Evolutionary conservation across 805 yeast species (phyloP).

Genomic region (Candida tallmaniae): DNA sequence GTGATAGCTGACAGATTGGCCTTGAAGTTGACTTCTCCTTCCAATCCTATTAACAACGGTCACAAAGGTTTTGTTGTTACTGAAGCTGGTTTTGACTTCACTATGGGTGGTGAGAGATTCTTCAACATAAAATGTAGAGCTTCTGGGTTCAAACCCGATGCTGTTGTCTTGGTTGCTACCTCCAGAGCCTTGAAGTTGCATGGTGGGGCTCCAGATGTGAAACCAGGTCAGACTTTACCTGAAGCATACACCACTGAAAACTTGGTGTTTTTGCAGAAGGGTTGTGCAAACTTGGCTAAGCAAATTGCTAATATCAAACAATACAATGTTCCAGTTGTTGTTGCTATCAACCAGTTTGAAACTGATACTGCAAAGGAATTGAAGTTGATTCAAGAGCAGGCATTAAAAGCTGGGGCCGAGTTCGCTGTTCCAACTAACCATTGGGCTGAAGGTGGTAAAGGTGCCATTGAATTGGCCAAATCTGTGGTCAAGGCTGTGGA

Average conservation of each 20-base stretch:
- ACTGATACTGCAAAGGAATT: constrained; percentile 69
- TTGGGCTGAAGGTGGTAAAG: constrained; percentile 84
- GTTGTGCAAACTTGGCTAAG: constrained; percentile 72
- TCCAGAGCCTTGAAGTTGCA: constrained; percentile 80
- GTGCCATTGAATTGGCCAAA: constrained; percentile 70
- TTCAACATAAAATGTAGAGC: constrained; percentile 89
- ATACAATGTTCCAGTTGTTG: constrained; percentile 76
- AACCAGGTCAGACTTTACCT: constrained; percentile 79
- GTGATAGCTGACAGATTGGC: constrained; percentile 92
- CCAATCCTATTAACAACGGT: constrained; percentile 42
- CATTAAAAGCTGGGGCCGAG: constrained; percentile 72
- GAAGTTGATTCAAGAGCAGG: constrained; percentile 60
- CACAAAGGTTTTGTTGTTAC: constrained; percentile 84
- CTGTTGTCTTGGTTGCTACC: constrained; percentile 77
- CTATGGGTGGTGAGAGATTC: constrained; percentile 99
- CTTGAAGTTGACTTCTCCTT: constrained; percentile 67
- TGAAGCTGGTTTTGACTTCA: constrained; percentile 98
- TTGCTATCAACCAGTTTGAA: constrained; percentile 76
- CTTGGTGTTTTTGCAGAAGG: constrained; percentile 60
- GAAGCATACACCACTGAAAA: constrained; percentile 69
- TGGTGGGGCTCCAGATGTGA: constrained; percentile 87
- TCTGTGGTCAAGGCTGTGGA: constrained; percentile 64
- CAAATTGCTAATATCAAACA: constrained; percentile 69
- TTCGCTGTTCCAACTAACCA: constrained; percentile 81
- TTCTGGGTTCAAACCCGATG: constrained; percentile 74